Base-by-base conservation (phyloP, 768 basidiomycete genomes). In the Macrolepiota fuliginosa region DNA sequence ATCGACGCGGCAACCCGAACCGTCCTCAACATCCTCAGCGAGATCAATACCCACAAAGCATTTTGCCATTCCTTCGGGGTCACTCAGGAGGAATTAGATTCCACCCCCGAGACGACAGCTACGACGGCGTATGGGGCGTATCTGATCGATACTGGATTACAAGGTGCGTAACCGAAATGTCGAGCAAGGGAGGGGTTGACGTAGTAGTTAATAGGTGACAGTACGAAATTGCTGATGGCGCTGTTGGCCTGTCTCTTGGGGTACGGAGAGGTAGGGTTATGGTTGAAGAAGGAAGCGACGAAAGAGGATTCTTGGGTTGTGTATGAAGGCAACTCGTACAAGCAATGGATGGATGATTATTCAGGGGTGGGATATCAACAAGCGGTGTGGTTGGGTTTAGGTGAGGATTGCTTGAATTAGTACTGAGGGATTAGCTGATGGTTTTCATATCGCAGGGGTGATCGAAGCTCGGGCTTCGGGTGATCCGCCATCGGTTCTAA, bases 201-300 rank as follows among this genome's bases (percentile, higher is more conserved):
- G 17, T 15, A 54, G 7, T 12, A 42, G 42, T 19, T 24, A 24
- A n/a, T 59, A 84, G 92, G 92, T 0, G 92, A 95, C 68, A 71
- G 82, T 3, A 81, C 83, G 37, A 88, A 83, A 62, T 76, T 96
- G 4, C 69, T 89, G n/a, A 87, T 97, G 76, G 90, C 92, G 0
- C 80, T 95, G 1, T 86, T 90, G 10, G 88, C 92, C 7, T 98
- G 96, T 70, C 78, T 96, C 9, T 75, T 96, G 0, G 96, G 95
- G 2, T 98, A 97, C 69, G 95, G 95, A 11, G 92, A 96, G 70
- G 92, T 95, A 0, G 95, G 94, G 1, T 74, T 92, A 42, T 92
- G 93, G 88, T 76, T 98, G 35, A 82, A 86, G 71, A 83, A 80
- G 37, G 80, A 88, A 62, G 81, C 76, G 37, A 67, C 65, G 42